These are phyloP conservation scores for Iris pallida DNA, from an alignment of 116 monocot genomes.

Conservation along the genomic window DNA sequence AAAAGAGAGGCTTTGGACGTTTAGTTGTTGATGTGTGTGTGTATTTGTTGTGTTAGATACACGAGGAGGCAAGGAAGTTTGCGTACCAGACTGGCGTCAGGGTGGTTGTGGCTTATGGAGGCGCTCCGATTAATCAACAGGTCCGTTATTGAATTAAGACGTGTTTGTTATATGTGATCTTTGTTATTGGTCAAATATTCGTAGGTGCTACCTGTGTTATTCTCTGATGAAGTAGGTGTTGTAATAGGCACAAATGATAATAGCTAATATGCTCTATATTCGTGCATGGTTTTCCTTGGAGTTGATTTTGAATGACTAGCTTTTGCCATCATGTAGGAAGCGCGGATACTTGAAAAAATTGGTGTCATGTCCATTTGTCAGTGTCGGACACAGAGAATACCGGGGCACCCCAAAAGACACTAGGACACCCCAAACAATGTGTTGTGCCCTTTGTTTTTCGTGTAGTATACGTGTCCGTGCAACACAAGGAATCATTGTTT, in stretches of 20 bases:
- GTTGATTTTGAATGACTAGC: neutral
- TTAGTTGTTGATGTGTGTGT: neutral
- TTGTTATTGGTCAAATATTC: neutral
- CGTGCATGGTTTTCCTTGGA: neutral
- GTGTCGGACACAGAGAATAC: no score
- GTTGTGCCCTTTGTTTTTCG: no score
- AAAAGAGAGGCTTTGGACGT: neutral
- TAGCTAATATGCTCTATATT: neutral
- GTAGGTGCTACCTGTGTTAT: neutral
- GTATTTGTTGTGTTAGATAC: slow-evolving; percentile 25
- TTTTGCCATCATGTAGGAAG: neutral
- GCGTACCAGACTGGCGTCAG: slow-evolving; percentile 59
- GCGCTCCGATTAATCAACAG: slow-evolving; percentile 54
- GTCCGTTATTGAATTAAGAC: slow-evolving; percentile 6
- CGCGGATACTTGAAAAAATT: no score
- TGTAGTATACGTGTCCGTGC: no score
- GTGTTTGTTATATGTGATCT: neutral
- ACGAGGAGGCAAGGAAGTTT: slow-evolving; percentile 61
- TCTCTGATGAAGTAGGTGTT: no score
- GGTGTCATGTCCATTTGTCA: no score
- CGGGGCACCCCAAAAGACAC: no score
- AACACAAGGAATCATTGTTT: no score
- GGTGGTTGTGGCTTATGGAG: slow-evolving; percentile 64
- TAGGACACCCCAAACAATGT: no score
- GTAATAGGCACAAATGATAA: neutral